A percentile compares a stretch with the other conserved stretches of the same genome.
These are phyloP conservation scores for Kluyveromyces wickerhamii DNA, from an alignment of 805 yeast species.

Conservation along the genomic window DNA sequence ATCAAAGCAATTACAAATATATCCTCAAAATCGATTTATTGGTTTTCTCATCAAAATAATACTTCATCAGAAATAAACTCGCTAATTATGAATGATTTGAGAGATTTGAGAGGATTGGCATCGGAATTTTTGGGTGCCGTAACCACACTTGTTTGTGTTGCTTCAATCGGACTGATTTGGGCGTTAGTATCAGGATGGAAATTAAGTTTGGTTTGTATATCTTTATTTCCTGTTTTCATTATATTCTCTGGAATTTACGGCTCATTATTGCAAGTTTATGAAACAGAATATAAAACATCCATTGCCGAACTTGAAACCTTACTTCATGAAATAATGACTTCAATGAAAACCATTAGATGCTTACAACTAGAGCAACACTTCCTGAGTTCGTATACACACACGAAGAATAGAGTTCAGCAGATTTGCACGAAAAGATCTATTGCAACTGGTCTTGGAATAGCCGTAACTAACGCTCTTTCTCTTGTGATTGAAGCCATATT, in stretches of 20 bases:
- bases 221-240: conserved; percentile 61
- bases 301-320: conserved; percentile 48
- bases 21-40: conserved; percentile 42
- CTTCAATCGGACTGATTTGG: conserved; percentile 65
- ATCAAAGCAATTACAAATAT: conserved; percentile 40
- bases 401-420: conserved; percentile 27
- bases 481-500: conserved; percentile 61
- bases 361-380: conserved; percentile 49
- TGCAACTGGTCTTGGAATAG: conserved; percentile 59
- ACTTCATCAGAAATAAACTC: conserved; percentile 52
- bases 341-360: conserved; percentile 56
- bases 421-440: conserved; percentile 48
- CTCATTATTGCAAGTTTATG: conserved; percentile 42
- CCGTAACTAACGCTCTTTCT: conserved; percentile 45
- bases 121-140: conserved; percentile 53
- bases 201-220: conserved; percentile 70
- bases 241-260: conserved; percentile 47
- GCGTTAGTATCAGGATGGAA: conserved; percentile 78
- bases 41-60: conserved; percentile 38
- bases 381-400: conserved; percentile 26
- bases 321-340: conserved; percentile 43
- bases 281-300: conserved; percentile 49
- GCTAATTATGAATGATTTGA: conserved; percentile 68
- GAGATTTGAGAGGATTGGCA: conserved; percentile 63
- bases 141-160: conserved; percentile 45